A percentile compares a stretch with the other conserved stretches of the same genome.
Evolutionary conservation across 768 basidiomycete genomes (phyloP).

Genomic region (Pisolithus albus): DNA sequence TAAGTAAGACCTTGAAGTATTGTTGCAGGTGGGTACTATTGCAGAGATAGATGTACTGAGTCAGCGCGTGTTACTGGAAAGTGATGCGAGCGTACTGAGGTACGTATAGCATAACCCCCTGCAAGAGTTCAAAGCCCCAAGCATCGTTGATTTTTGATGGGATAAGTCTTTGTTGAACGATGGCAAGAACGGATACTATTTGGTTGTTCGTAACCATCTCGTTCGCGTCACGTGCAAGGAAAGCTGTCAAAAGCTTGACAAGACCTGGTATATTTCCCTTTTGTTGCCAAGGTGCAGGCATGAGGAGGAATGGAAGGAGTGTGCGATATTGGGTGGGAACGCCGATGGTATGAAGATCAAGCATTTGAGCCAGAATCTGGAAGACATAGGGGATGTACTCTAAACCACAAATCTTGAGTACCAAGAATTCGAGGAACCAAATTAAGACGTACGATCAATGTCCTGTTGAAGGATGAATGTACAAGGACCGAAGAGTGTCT

Average conservation of each 20-base stretch:
- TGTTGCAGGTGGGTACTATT: conserved; percentile 56
- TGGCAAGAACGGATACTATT: conserved; percentile 71
- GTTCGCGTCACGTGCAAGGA: conserved; percentile 61
- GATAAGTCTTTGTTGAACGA: conserved; percentile 85
- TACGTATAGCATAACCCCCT: conserved; percentile 64
- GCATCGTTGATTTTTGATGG: conserved; percentile 82
- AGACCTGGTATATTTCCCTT: conserved; percentile 93
- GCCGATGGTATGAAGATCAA: conserved; percentile 63
- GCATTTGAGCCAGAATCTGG: conserved; percentile 94
- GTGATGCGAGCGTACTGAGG: conserved; percentile 54
- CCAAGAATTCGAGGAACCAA: neutral
- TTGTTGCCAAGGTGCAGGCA: conserved; percentile 84
- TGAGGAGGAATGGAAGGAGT: conserved; percentile 77
- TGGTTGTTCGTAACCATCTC: conserved; percentile 69
- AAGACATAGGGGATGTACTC: conserved; percentile 98
- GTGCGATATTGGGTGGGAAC: conserved; percentile 74
- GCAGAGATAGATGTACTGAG: neutral
- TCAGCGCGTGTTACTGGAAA: neutral
- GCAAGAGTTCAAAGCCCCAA: conserved; percentile 87
- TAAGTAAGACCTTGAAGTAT: conserved; percentile 67
- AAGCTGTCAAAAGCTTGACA: conserved; percentile 80
- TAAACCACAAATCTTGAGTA: conserved; percentile 22
- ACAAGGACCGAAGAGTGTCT: conserved; percentile 78
- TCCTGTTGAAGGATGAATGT: conserved; percentile 86
- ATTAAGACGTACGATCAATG: conserved; percentile 65